Evolutionary conservation across 805 yeast species (phyloP).

Genomic region (Zygosaccharomyces bisporus): DNA sequence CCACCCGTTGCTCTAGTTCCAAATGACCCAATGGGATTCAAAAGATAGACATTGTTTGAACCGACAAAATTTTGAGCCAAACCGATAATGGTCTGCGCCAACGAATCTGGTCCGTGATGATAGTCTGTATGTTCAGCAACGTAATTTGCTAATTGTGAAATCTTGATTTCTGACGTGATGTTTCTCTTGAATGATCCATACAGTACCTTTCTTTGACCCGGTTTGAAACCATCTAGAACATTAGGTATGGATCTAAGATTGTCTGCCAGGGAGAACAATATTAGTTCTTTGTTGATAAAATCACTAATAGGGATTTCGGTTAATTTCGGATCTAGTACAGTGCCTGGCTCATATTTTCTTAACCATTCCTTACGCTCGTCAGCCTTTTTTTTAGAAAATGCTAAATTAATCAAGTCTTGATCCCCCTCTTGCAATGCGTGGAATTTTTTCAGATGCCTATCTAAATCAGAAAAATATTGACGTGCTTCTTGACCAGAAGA

Average conservation of each 20-base stretch:
- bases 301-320: slow-evolving; percentile 83
- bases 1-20: slow-evolving; percentile 98
- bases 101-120: slow-evolving; percentile 91
- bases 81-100: slow-evolving; percentile 86
- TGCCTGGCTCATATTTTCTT: slow-evolving; percentile 85
- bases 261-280: slow-evolving; percentile 94
- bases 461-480: slow-evolving; percentile 82
- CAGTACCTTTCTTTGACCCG: slow-evolving; percentile 92
- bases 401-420: slow-evolving; percentile 74
- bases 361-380: slow-evolving; percentile 98
- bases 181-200: slow-evolving; percentile 83
- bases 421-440: slow-evolving; percentile 79
- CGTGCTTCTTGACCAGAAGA: slow-evolving; percentile 78
- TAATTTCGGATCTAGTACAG: slow-evolving; percentile 77
- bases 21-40: slow-evolving; percentile 90
- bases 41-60: slow-evolving; percentile 76
- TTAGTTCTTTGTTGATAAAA: slow-evolving; percentile 91
- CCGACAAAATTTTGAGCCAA: slow-evolving; percentile 95
- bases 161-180: slow-evolving; percentile 73
- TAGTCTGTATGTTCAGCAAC: slow-evolving; percentile 86
- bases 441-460: slow-evolving; percentile 79
- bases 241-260: slow-evolving; percentile 93
- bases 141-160: slow-evolving; percentile 85
- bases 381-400: slow-evolving; percentile 91
- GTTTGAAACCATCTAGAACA: slow-evolving; percentile 91